Evolutionary conservation across 169 alveolate genomes (phyloP), one percentile per base, ranked within the genome.

Genomic region (Plasmodium chabaudi): DNA sequence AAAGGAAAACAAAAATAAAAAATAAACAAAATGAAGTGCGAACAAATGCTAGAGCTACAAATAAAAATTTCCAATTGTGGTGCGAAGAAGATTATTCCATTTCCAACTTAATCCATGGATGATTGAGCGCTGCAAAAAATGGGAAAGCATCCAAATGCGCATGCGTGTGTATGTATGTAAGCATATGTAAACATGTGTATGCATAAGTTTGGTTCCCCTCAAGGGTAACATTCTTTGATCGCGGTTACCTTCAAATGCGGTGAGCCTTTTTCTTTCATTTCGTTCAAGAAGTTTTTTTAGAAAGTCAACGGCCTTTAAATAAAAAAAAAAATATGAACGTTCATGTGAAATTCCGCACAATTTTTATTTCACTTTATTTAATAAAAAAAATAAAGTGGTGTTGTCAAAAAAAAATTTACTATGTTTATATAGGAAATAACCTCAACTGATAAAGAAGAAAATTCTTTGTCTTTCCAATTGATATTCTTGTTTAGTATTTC

Each of bases 211-310:
- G 1, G 5, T 5, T 56, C 17, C 25, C 1, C 1, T 2, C 1
- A 56, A n/a, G n/a, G 0, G n/a, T n/a, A n/a, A 17, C 9, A 56
- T 17, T n/a, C 19, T 17, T 56, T 21, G 1, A 39, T n/a, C 15
- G 10, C 12, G 23, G 67, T 60, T 23, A 75, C 88, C 88, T 63
- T 75, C 75, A 63, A 13, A 75, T 12, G 88, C 88, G 2, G 88
- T 75, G 7, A 75, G 70, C 55, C 88, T 75, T 63, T 75, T 75
- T 64, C 63, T 75, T 75, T 75, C 88, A 47, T 75, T 75, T 17
- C 88, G 61, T 55, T 75, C 88, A 53, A 75, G 34, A 51, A 75
- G 88, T 55, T 63, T 75, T 75, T 75, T 75, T 75, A 75, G 63
- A 75, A 75, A 75, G 49, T 75, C 88, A 23, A 75, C 23, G 6